phyloP scores from a whole-genome alignment of 257 asterid species.

The Dorcoceras hygrometricum region DNA sequence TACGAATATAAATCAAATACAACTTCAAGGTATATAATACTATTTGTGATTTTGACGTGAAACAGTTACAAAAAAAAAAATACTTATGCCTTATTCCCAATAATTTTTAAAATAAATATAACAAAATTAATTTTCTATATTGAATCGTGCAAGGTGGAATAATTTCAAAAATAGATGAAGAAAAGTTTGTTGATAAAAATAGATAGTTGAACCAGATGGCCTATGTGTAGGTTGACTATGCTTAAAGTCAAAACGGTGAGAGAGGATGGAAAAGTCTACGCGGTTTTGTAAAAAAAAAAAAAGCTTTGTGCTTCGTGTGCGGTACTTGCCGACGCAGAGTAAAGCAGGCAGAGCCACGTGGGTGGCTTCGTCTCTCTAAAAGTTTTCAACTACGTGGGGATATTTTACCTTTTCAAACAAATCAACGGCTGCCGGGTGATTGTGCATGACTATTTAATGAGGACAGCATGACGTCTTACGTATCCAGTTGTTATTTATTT shows the following conservation, averaged over 20 bases:
- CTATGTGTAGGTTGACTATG: slow-evolving; percentile 46
- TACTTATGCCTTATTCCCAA: no score
- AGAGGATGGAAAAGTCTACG: slow-evolving; percentile 46
- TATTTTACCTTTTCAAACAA: neutral
- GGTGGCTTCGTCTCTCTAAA: slow-evolving; percentile 18
- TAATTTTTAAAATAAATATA: no score
- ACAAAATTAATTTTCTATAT: no score
- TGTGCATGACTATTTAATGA: neutral
- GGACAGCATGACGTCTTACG: neutral
- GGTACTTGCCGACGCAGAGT: slow-evolving; percentile 36
- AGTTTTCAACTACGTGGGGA: no score
- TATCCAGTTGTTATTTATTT: no score
- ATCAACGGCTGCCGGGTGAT: neutral
- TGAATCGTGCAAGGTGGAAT: no score
- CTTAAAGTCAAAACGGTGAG: slow-evolving; percentile 39
- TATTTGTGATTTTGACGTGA: no score
- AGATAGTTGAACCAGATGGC: neutral
- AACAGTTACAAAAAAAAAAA: no score
- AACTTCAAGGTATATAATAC: no score
- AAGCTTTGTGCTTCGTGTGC: slow-evolving; percentile 21
- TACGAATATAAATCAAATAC: no score
- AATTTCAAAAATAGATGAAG: no score
- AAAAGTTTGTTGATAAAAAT: no score
- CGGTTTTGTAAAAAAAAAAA: slow-evolving; percentile 34
- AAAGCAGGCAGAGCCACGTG: slow-evolving; percentile 37